phyloP scores from a whole-genome alignment of 2,329 filamentous ascomycete species.

The Pseudogymnoascus sp. region DNA sequence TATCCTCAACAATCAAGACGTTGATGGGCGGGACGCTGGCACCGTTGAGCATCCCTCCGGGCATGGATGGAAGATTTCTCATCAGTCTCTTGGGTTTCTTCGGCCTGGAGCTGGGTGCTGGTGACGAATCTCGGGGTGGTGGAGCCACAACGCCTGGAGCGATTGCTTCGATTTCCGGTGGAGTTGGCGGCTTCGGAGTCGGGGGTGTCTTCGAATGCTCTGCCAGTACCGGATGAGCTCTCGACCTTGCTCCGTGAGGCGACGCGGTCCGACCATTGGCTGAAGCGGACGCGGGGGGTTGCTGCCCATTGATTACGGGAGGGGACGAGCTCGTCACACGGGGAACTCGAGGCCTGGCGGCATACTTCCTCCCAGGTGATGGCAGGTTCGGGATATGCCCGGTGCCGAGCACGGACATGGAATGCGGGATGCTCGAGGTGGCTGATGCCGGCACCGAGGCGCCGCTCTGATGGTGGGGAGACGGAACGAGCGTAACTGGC shows the following conservation, averaged over 20 bases:
- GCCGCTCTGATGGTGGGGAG: slow-evolving; percentile 26
- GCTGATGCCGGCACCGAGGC: slow-evolving; percentile 22
- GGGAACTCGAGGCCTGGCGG: slow-evolving; percentile 50
- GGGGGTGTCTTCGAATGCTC: slow-evolving; percentile 38
- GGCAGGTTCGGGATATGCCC: slow-evolving; percentile 73
- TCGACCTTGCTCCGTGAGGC: slow-evolving; percentile 39
- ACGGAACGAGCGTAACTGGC: slow-evolving; percentile 33
- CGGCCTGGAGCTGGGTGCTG: slow-evolving; percentile 30
- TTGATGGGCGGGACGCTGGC: slow-evolving; percentile 83
- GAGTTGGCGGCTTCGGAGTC: slow-evolving; percentile 40
- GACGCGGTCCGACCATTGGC: slow-evolving; percentile 26
- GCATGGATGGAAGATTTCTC: slow-evolving; percentile 39
- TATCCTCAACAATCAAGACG: slow-evolving; percentile 95
- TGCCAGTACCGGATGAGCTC: slow-evolving; percentile 49
- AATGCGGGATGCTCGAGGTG: slow-evolving; percentile 39
- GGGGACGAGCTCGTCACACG: slow-evolving; percentile 77
- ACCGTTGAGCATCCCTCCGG: slow-evolving; percentile 62
- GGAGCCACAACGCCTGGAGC: slow-evolving; percentile 34
- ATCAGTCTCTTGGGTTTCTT: slow-evolving; percentile 48
- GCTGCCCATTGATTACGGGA: slow-evolving; percentile 45
- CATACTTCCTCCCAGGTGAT: slow-evolving; percentile 62
- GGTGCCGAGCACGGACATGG: slow-evolving; percentile 72
- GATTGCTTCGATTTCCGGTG: slow-evolving; percentile 48
- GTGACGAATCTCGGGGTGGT: slow-evolving; percentile 41
- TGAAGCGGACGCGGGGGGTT: slow-evolving; percentile 15